phyloP scores from a whole-genome alignment of 2,329 filamentous ascomycete species.

The Ambrosiella cleistominuta region DNA sequence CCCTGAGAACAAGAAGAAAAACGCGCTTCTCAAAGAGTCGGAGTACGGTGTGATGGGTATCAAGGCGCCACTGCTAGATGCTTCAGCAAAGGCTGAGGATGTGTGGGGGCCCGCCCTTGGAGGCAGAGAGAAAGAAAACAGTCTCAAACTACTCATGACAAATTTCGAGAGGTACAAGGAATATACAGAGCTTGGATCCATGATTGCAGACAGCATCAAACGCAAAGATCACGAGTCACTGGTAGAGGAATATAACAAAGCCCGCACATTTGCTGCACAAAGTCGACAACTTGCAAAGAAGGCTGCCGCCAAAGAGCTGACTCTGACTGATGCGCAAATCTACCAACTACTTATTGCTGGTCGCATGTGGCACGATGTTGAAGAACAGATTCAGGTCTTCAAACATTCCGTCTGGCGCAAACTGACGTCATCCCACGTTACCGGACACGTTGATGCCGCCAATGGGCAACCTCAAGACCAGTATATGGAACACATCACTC shows the following conservation, averaged over 20 bases:
- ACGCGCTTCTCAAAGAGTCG: conserved; percentile 79
- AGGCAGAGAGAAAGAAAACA: conserved; percentile 78
- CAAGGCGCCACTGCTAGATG: conserved; percentile 71
- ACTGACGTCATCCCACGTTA: conserved; percentile 49
- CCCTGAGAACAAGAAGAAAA: conserved; percentile 55
- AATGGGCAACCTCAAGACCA: conserved; percentile 50
- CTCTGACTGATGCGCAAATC: conserved; percentile 59
- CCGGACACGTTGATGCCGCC: conserved; percentile 31
- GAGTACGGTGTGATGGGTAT: conserved; percentile 81
- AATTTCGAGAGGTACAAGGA: conserved; percentile 65
- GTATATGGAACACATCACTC: conserved; percentile 76
- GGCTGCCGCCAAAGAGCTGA: conserved; percentile 23
- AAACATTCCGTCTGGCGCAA: conserved; percentile 81
- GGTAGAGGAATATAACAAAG: conserved; percentile 70
- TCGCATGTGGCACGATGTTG: conserved; percentile 88
- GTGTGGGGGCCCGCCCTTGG: conserved; percentile 92
- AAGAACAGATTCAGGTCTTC: conserved; percentile 69
- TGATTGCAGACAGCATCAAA: conserved; percentile 69
- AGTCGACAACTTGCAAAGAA: conserved; percentile 50
- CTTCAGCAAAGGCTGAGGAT: conserved; percentile 86
- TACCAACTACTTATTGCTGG: conserved; percentile 78
- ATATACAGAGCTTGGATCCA: conserved; percentile 63
- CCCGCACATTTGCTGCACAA: conserved; percentile 66
- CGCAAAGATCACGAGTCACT: conserved; percentile 78
- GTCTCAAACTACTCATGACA: conserved; percentile 58